These are phyloP conservation scores for Plasmodium inui DNA, from an alignment of 169 alveolate species.

Conservation along the genomic window DNA sequence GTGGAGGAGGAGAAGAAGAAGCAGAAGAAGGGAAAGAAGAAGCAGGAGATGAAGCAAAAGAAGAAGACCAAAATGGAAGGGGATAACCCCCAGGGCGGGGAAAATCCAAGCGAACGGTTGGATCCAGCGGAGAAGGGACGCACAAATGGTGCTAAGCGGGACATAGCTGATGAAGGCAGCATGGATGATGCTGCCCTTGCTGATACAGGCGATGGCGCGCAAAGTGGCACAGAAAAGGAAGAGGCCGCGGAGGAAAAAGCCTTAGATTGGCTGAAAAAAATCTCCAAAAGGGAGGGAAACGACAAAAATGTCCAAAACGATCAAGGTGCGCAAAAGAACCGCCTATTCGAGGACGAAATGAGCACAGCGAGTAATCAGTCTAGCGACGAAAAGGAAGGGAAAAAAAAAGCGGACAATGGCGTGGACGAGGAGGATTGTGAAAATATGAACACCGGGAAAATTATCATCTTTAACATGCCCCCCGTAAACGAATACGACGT, in stretches of 20 bases:
- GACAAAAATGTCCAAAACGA: background rate
- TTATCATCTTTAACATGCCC: constrained; percentile 68
- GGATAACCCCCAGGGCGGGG: background rate
- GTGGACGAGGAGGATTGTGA: constrained; percentile 15
- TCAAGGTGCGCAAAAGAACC: background rate
- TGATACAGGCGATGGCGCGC: background rate
- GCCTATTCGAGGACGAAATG: background rate
- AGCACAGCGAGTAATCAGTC: background rate
- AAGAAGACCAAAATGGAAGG: background rate
- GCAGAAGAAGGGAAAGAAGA: background rate
- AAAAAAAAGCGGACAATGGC: constrained; percentile 5
- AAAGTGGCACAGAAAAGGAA: background rate
- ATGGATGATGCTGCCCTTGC: background rate
- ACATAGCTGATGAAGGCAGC: background rate
- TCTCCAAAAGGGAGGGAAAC: constrained; percentile 34
- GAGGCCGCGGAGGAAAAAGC: constrained; percentile 69
- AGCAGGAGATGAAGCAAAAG: background rate
- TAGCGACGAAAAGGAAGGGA: background rate
- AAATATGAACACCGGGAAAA: constrained; percentile 74
- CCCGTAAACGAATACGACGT: constrained; percentile 64
- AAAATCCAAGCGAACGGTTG: background rate
- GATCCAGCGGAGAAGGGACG: background rate
- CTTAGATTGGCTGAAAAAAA: constrained; percentile 52
- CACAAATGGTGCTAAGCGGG: background rate
- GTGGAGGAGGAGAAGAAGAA: background rate